phyloP scores from a whole-genome alignment of 2,329 filamentous ascomycete genomes.

The Neurospora crassa region DNA sequence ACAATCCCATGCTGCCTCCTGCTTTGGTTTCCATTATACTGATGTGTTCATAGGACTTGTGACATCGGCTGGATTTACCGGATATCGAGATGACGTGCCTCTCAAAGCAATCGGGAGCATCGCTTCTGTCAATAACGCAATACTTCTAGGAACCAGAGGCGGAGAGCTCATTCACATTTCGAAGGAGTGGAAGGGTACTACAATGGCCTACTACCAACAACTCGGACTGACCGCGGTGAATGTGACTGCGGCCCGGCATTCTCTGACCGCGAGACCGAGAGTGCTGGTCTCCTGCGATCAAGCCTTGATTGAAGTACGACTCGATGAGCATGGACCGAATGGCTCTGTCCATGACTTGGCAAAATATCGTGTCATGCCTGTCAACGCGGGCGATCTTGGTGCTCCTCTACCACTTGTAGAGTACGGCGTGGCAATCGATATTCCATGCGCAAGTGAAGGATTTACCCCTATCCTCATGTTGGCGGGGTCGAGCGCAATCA shows the following conservation, averaged over 20 bases:
- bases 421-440: slow-evolving; percentile 34
- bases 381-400: slow-evolving; percentile 31
- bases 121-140: slow-evolving; percentile 10
- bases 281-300: slow-evolving; percentile 42
- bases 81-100: neutral
- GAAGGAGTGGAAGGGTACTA: slow-evolving; percentile 12
- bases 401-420: slow-evolving; percentile 35
- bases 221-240: slow-evolving; percentile 18
- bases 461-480: slow-evolving; percentile 39
- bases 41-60: neutral
- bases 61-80: neutral
- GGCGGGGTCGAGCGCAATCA: slow-evolving; percentile 38
- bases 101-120: slow-evolving; percentile 16
- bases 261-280: slow-evolving; percentile 15
- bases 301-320: slow-evolving; percentile 27
- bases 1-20: neutral
- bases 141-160: slow-evolving; percentile 40
- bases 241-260: slow-evolving; percentile 12
- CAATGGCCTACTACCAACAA: slow-evolving; percentile 17
- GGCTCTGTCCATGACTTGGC: slow-evolving; percentile 23
- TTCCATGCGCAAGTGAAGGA: slow-evolving; percentile 27
- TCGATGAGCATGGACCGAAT: slow-evolving; percentile 14
- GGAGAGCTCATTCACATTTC: slow-evolving; percentile 38
- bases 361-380: slow-evolving; percentile 40
- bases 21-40: neutral